A percentile compares a stretch with the other conserved stretches of the same genome.
phyloP scores from a whole-genome alignment of 2,329 filamentous ascomycete genomes.

The Pseudogymnoascus sp. region DNA sequence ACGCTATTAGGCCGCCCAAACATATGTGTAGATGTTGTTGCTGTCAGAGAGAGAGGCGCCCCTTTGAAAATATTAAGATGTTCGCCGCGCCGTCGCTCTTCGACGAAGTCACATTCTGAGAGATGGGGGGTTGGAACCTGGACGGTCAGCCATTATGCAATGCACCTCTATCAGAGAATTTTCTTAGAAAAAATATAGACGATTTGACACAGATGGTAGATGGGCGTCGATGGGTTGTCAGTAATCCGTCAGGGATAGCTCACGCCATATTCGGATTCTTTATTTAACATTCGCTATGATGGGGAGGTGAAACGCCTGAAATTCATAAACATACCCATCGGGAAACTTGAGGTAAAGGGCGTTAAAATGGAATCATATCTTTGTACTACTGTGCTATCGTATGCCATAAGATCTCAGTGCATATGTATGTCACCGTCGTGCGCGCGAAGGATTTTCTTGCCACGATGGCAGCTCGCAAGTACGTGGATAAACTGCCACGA shows the following conservation, averaged over 20 bases:
- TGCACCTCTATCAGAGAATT: no score
- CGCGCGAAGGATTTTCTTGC: not conserved
- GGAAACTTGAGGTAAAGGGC: not conserved
- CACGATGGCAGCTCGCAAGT: not conserved
- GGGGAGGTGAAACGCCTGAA: not conserved
- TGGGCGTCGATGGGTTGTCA: conserved; percentile 18
- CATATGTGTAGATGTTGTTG: not conserved
- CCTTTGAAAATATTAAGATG: not conserved
- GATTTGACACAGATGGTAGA: conserved; percentile 12
- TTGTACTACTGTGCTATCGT: not conserved
- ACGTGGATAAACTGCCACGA: not conserved
- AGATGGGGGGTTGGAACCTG: no score
- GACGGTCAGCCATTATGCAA: no score
- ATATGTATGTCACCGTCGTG: not conserved
- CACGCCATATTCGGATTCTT: conserved; percentile 18
- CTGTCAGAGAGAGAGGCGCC: not conserved
- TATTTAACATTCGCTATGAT: not conserved
- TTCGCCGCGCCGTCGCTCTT: not conserved
- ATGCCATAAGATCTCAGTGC: not conserved
- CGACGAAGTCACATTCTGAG: no score
- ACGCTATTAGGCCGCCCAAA: not conserved
- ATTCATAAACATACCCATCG: not conserved
- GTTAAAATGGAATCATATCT: not conserved
- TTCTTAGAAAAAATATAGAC: no score
- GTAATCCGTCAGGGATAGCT: not conserved